A percentile compares a stretch with the other conserved stretches of the same genome.
Evolutionary conservation across 176 grass and related monocot species (phyloP).

Genomic region (Oryza coarctata): DNA sequence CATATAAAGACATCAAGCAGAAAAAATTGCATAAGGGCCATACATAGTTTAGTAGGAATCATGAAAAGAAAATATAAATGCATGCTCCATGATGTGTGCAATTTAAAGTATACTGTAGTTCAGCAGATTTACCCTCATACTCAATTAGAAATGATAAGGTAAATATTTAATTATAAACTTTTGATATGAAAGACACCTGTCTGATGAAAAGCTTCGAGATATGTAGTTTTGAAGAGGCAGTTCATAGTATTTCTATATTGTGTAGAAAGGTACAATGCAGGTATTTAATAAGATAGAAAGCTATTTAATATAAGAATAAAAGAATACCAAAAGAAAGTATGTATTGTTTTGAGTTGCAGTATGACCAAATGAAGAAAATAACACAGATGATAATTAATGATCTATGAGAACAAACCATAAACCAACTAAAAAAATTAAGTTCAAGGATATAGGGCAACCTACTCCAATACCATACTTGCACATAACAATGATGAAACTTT

Average conservation of each 20-base stretch:
- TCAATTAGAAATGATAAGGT: neutral
- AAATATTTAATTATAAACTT: slow-evolving; percentile 1
- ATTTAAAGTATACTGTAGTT: neutral
- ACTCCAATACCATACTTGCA: slow-evolving; percentile 1
- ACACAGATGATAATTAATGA: neutral
- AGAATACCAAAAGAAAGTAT: neutral
- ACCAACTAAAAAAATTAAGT: slow-evolving; percentile 9
- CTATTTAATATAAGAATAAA: slow-evolving; percentile 11
- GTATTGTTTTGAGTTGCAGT: slow-evolving; percentile 4
- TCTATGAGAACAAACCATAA: neutral
- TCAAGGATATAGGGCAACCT: neutral
- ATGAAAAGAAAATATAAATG: slow-evolving; percentile 16
- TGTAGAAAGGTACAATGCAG: neutral
- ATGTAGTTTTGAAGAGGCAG: neutral
- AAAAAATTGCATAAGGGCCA: neutral
- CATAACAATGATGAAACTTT: neutral
- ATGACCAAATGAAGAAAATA: neutral
- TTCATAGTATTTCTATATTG: neutral
- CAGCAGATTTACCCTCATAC: neutral
- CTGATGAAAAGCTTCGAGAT: neutral
- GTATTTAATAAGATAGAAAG: neutral
- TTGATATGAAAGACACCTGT: neutral
- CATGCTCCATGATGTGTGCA: neutral
- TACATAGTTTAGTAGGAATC: slow-evolving; percentile 20
- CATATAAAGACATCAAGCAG: slow-evolving; percentile 1